Evolutionary conservation across 1,284 basidiomycete species (phyloP), one percentile per base, ranked within the genome.

Genomic region (Trichosporon ovoides): DNA sequence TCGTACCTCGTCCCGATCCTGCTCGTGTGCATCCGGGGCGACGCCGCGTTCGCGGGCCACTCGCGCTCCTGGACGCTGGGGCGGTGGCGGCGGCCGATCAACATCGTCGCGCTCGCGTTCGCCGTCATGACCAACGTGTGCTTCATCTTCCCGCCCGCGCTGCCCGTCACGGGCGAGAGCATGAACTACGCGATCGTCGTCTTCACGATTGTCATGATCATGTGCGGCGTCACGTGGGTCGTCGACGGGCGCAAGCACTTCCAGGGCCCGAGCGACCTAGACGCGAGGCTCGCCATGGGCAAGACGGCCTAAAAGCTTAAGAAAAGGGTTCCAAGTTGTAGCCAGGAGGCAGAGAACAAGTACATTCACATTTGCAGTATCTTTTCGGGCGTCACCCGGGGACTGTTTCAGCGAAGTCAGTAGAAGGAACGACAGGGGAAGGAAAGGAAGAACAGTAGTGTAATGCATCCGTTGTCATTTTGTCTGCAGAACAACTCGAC

Each of bases 131-230:
- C 80, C 6, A 71, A 72, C 19, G 74, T 80, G 20, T 80, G 80
- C 69, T 81, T 81, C 76, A 61, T 80, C 28, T 80, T 81, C 75
- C 80, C 80, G 3, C 78, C 80, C 7, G 74, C 69, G 13, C 55
- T 78, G 0, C 78, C 78, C 7, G 73, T 77, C 3, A 70, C 67
- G 4, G 74, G 71, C 7, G 62, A 63, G 14, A 73, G 68, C 53
- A 80, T 80, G 79, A 80, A 80, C 66, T 81, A 80, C 61, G 72
- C 72, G 13, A 59, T 77, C 9, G 78, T 76, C 12, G 73, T 74
- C 14, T 64, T 74, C 24, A 66, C 59, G 24, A 57, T 73, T 55
- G 66, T 72, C 59, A 58, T 65, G 48, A 59, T 76, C 56, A 63
- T 79, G 22, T 70, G 68, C 5, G 59, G 58, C 22, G 57, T 66